These are phyloP conservation scores for Silene latifolia DNA, from an alignment of 148 eudicot species.

Conservation along the genomic window DNA sequence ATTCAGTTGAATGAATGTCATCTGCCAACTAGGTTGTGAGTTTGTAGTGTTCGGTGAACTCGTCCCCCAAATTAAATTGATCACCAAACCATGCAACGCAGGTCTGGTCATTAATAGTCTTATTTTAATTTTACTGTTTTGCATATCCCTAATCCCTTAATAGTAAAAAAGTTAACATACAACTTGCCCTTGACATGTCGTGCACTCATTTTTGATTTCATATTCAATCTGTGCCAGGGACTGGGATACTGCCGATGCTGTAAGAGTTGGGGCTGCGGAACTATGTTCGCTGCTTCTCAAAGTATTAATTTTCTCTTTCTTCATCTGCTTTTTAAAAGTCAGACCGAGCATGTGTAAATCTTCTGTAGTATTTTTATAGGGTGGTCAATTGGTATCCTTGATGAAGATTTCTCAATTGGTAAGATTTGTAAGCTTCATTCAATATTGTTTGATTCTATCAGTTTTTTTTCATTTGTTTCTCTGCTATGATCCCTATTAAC, in stretches of 20 bases:
- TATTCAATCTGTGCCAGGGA: conserved; percentile 43
- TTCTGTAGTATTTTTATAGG: conserved; percentile 18
- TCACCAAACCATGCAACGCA: no score
- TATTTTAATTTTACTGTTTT: no score
- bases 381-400: conserved; percentile 32
- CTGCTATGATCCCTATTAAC: background rate
- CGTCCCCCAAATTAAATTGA: no score
- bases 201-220: background rate
- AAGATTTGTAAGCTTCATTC: conserved; percentile 2
- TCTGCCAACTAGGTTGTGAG: no score
- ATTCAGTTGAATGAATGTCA: no score
- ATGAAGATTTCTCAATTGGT: conserved; percentile 31
- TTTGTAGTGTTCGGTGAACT: no score
- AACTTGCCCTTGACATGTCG: background rate
- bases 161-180: no score
- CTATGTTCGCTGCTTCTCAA: conserved; percentile 56
- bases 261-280: conserved; percentile 60
- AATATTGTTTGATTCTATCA: background rate
- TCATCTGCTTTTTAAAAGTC: conserved; percentile 1
- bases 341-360: conserved; percentile 11
- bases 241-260: conserved; percentile 48
- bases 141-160: no score
- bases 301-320: conserved; percentile 35
- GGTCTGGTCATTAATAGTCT: no score
- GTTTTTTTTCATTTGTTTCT: background rate